phyloP scores from a whole-genome alignment of 1,284 basidiomycete genomes.

The Ustilago lituana region DNA sequence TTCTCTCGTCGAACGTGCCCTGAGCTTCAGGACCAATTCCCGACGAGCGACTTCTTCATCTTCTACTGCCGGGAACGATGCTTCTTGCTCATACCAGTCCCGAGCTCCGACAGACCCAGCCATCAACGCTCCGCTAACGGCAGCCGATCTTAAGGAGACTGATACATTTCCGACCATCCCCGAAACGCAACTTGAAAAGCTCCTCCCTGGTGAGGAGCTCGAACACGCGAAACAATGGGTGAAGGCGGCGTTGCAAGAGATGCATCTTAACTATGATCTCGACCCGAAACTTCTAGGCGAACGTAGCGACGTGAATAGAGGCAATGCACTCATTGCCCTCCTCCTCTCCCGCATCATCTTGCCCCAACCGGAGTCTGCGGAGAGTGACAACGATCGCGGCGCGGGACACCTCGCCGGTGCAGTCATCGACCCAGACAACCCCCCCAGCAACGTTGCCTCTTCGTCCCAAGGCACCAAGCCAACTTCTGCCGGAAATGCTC shows the following conservation, averaged over 20 bases:
- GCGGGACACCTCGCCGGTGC: slow-evolving; percentile 35
- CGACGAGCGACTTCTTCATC: slow-evolving; percentile 15
- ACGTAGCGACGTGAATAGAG: slow-evolving; percentile 40
- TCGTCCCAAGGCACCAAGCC: slow-evolving; percentile 3
- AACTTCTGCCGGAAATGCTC: slow-evolving; percentile 4
- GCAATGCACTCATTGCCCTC: slow-evolving; percentile 44
- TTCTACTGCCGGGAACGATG: slow-evolving; percentile 1
- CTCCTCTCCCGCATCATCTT: slow-evolving; percentile 38
- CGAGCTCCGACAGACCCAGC: background rate
- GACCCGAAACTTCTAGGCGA: slow-evolving; percentile 54
- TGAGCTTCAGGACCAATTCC: slow-evolving; percentile 36
- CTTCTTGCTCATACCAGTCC: background rate
- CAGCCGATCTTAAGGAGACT: slow-evolving; percentile 20
- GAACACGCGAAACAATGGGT: slow-evolving; percentile 25
- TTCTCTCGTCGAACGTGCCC: slow-evolving; percentile 40
- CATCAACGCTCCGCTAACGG: slow-evolving; percentile 14
- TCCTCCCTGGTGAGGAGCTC: slow-evolving; percentile 32
- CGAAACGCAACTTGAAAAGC: slow-evolving; percentile 24
- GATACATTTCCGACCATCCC: slow-evolving; percentile 31
- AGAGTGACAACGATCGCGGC: slow-evolving; percentile 8
- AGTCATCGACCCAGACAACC: slow-evolving; percentile 6
- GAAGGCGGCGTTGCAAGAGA: slow-evolving; percentile 50
- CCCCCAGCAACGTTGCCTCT: background rate
- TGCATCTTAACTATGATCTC: slow-evolving; percentile 57
- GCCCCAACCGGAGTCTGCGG: background rate